Conservation (phyloP, 805 yeast species). For the Yarrowia yakushimensis region DNA sequence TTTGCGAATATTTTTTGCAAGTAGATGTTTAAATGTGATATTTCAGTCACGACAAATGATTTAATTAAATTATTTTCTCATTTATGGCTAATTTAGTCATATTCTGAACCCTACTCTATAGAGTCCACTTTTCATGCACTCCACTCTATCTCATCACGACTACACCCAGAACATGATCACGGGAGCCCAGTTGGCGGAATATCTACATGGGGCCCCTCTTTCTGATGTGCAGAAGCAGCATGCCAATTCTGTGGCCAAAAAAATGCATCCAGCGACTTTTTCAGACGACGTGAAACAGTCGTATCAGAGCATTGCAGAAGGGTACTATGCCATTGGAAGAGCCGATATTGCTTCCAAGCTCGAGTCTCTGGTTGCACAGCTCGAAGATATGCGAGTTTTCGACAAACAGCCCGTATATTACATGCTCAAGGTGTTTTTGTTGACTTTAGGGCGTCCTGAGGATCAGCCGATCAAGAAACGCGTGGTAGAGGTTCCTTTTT, state of each 20-base stretch:
- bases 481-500: background rate
- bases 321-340: slow-evolving; percentile 9
- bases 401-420: slow-evolving; percentile 6
- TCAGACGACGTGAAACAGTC: background rate
- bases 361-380: background rate
- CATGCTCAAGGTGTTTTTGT: slow-evolving; percentile 12
- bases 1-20: too few species aligned
- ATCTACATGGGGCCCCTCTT: background rate
- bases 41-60: too few species aligned
- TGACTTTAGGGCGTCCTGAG: slow-evolving; percentile 1
- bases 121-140: too few species aligned
- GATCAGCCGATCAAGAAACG: background rate
- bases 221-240: background rate
- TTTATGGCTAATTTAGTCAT: too few species aligned
- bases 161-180: background rate
- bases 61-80: too few species aligned
- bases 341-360: background rate
- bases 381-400: background rate
- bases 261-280: slow-evolving; percentile 6
- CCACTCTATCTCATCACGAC: background rate
- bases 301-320: background rate
- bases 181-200: background rate
- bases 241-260: background rate
- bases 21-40: too few species aligned
- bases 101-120: too few species aligned